Evolutionary conservation across 2,329 filamentous ascomycete genomes (phyloP).

Genomic region (Sphaerulina musiva): DNA sequence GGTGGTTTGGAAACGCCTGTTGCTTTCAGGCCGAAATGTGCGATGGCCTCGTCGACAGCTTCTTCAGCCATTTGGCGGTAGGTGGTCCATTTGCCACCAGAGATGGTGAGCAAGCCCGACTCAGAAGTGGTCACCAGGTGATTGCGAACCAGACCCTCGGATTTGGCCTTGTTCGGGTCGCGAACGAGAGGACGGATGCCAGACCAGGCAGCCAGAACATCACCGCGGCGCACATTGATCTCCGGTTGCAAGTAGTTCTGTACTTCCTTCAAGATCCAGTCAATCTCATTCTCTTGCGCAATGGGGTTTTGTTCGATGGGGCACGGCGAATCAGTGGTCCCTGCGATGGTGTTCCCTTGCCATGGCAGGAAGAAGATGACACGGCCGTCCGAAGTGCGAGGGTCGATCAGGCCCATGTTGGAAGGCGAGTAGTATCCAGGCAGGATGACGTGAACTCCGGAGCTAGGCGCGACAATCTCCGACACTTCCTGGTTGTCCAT

Average conservation of each 20-base stretch:
- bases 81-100: slow-evolving; percentile 88
- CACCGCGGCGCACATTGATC: slow-evolving; percentile 75
- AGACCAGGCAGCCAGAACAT: slow-evolving; percentile 86
- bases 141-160: slow-evolving; percentile 80
- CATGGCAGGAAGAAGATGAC: slow-evolving; percentile 92
- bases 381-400: slow-evolving; percentile 76
- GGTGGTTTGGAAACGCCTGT: slow-evolving; percentile 51
- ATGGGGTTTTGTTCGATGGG: slow-evolving; percentile 66
- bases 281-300: slow-evolving; percentile 75
- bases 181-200: slow-evolving; percentile 81
- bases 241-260: slow-evolving; percentile 74
- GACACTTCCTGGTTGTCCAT: slow-evolving; percentile 67
- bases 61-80: slow-evolving; percentile 92
- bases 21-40: slow-evolving; percentile 58
- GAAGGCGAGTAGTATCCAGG: slow-evolving; percentile 80
- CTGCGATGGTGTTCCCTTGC: slow-evolving; percentile 88
- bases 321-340: slow-evolving; percentile 75
- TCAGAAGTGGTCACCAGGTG: slow-evolving; percentile 74
- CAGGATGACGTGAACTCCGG: slow-evolving; percentile 78
- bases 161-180: slow-evolving; percentile 78
- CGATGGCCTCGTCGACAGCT: slow-evolving; percentile 72
- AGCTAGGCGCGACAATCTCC: slow-evolving; percentile 78
- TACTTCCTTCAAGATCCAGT: slow-evolving; percentile 82
- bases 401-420: slow-evolving; percentile 83
- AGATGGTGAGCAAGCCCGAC: slow-evolving; percentile 75